Base-by-base conservation (phyloP, 2,329 filamentous ascomycete species). In the Penicillium aurantiogriseum region DNA sequence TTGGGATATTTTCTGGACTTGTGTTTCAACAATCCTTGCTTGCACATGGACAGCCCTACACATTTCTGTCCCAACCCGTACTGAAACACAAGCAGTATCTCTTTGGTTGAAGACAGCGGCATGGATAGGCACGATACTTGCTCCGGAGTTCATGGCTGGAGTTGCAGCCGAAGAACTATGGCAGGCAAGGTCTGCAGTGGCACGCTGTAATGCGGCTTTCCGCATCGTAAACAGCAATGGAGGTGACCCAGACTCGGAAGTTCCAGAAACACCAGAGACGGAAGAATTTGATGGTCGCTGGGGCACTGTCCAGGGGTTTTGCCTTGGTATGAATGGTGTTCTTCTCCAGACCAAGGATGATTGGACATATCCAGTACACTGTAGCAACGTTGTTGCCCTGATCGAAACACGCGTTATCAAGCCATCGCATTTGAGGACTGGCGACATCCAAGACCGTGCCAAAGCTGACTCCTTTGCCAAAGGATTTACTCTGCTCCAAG, bases 1-100 rank as follows among this genome's bases (percentile, higher is more conserved):
- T 27, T 63, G 56, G 58, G 63, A 60, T 17, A 65, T 66, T 29
- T 17, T 65, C 17, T 61, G 62, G 64, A 40, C 56, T 17, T 63
- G 60, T 45, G 39, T 63, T 11, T 52, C 56, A 10, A 57, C 52
- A 42, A 63, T 65, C 4, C 42, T 64, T 50, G 60, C 61, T 21
- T 63, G 64, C 25, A 64, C 54, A 21, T 65, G 59, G 56, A 60
- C 63, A 10, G 27, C 46, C 4, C 54, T 63, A 9, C 61, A 64
- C n/a, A 15, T 56, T 15, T 17, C 44, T 38, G 54, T 58, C 25
- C 57, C 54, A n/a, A 31, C 6, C 17, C 43, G 38, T 11, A 19
- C 6, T 23, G 13, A 45, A n/a, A 43, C 7, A 27, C 13, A n/a
- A 3, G 2, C n/a, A 11, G 39, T 7, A 23, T 10, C 1, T 42